A percentile compares a stretch with the other conserved stretches of the same genome.
phyloP scores from a whole-genome alignment of 768 basidiomycete genomes.

The Coprinopsis cinerea region DNA sequence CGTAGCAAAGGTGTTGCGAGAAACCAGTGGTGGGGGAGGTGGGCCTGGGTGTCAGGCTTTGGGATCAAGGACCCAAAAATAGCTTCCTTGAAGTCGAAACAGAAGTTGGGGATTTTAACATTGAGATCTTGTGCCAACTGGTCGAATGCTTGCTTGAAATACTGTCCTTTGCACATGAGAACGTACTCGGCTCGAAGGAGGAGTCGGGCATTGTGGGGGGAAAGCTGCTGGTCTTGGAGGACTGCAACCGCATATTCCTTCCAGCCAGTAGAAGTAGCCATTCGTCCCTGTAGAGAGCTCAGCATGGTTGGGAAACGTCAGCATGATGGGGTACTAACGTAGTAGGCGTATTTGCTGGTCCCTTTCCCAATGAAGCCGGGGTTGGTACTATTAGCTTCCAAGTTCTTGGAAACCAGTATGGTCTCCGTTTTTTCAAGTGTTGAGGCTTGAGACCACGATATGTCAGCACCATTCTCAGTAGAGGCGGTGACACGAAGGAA shows the following conservation, averaged over 20 bases:
- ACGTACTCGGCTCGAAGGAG: constrained; percentile 15
- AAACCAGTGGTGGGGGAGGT: constrained; percentile 16
- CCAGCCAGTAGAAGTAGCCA: too few species aligned
- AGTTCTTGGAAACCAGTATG: too few species aligned
- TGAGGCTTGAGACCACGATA: too few species aligned
- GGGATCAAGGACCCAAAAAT: constrained; percentile 17
- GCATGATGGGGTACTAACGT: background rate
- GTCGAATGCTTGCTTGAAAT: constrained; percentile 18
- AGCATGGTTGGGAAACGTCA: background rate
- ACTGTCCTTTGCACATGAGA: constrained; percentile 16
- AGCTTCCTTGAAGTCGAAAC: constrained; percentile 20
- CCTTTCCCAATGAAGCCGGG: too few species aligned
- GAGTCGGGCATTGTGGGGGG: too few species aligned
- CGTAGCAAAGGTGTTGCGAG: constrained; percentile 23
- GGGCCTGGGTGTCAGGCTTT: constrained; percentile 1
- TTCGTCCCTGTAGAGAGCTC: too few species aligned
- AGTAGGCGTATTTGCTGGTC: background rate
- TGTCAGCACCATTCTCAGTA: too few species aligned
- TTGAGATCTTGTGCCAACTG: constrained; percentile 3
- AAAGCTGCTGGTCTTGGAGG: too few species aligned
- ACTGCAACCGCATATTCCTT: too few species aligned
- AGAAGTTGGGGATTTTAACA: constrained; percentile 15
- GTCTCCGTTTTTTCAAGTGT: too few species aligned
- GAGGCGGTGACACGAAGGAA: too few species aligned
- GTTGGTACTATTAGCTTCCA: too few species aligned